phyloP scores from a whole-genome alignment of 805 yeast species.

The Grigorovia transvaalensis region DNA sequence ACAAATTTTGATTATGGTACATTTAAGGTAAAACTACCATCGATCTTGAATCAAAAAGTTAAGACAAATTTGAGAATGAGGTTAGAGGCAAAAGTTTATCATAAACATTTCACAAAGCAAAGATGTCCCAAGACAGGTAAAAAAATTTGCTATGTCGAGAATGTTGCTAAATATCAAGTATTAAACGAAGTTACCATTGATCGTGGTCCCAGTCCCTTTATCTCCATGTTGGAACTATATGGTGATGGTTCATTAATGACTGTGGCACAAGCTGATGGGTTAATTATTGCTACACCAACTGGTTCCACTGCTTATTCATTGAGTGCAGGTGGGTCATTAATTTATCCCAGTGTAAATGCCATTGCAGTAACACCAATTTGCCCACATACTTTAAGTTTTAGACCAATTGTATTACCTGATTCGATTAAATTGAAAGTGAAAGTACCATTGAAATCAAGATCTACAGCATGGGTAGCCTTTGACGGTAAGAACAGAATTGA shows the following conservation, averaged over 20 bases:
- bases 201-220: conserved; percentile 86
- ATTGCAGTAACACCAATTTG: conserved; percentile 89
- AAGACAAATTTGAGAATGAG: conserved; percentile 74
- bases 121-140: conserved; percentile 36
- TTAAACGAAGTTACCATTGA: conserved; percentile 83
- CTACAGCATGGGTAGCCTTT: conserved; percentile 92
- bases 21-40: conserved; percentile 47
- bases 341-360: conserved; percentile 89
- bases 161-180: conserved; percentile 54
- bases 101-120: conserved; percentile 27
- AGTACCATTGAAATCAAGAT: conserved; percentile 69
- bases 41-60: conserved; percentile 59
- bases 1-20: conserved; percentile 74
- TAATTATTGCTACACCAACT: conserved; percentile 86
- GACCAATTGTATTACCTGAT: conserved; percentile 86
- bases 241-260: conserved; percentile 81
- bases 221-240: conserved; percentile 76
- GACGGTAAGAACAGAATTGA: conserved; percentile 88
- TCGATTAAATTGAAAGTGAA: conserved; percentile 75
- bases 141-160: conserved; percentile 25
- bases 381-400: conserved; percentile 84
- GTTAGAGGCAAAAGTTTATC: conserved; percentile 64
- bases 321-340: conserved; percentile 89
- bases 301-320: conserved; percentile 93
- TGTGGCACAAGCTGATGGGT: conserved; percentile 86